Evolutionary conservation across 1,139 yeast species (phyloP).

Genomic region (Scheffersomyces illinoinensis): DNA sequence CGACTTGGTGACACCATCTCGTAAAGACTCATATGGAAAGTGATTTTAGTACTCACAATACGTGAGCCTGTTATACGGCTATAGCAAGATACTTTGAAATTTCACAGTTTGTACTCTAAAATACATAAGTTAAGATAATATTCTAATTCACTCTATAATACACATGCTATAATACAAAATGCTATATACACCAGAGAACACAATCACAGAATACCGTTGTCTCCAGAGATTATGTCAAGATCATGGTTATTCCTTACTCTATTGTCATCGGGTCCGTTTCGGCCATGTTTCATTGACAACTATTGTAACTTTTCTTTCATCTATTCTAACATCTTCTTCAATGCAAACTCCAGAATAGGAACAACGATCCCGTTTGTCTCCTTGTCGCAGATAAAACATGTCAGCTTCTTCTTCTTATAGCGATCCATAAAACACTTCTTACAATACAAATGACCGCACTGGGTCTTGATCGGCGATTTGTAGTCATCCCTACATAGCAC

Average conservation of each 20-base stretch:
- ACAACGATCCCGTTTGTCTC: conserved; percentile 57
- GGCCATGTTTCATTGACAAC: no score
- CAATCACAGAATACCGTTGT: no score
- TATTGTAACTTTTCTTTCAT: background rate
- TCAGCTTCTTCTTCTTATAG: conserved; percentile 39
- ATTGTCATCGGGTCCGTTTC: background rate
- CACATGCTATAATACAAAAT: no score
- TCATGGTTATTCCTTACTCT: no score
- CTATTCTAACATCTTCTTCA: background rate
- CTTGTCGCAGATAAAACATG: conserved; percentile 58
- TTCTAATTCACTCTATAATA: no score
- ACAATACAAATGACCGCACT: conserved; percentile 70
- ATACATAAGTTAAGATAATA: no score
- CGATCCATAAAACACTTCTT: conserved; percentile 59
- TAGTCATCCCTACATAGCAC: conserved; percentile 62
- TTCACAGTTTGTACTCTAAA: no score
- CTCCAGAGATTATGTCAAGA: no score
- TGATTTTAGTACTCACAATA: no score
- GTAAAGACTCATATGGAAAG: background rate
- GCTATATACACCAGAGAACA: no score
- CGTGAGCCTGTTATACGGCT: no score
- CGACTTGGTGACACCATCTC: background rate
- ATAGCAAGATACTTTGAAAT: no score
- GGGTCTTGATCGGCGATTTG: conserved; percentile 58
- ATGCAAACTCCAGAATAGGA: conserved; percentile 22